Conservation (phyloP, 148 eudicot species). For the Rhododendron molle region DNA sequence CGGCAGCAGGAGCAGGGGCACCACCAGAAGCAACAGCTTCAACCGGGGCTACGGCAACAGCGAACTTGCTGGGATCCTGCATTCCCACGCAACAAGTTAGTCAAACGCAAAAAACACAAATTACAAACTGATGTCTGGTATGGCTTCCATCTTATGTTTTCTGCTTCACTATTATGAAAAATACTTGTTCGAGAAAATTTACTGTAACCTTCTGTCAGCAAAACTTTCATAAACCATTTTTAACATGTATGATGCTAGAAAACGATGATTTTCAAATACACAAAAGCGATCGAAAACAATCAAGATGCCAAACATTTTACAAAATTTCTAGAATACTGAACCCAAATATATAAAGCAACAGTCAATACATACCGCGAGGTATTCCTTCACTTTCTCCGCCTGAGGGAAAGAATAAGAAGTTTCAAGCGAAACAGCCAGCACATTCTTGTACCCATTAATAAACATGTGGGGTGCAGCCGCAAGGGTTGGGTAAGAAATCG, state of each 20-base stretch:
- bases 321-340: not conserved
- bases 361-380: not conserved
- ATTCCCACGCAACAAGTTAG: not conserved
- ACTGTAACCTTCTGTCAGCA: not conserved
- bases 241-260: not conserved
- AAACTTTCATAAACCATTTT: not conserved
- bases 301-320: not conserved
- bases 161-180: not conserved
- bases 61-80: constrained; percentile 46
- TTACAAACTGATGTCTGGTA: not conserved
- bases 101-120: not conserved
- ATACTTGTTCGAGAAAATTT: not conserved
- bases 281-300: not conserved
- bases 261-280: not conserved
- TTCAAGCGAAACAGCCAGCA: constrained; percentile 35
- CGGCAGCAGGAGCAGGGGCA: not conserved
- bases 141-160: not conserved
- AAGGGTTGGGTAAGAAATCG: constrained; percentile 39
- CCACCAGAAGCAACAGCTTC: constrained; percentile 14
- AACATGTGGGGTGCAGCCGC: constrained; percentile 52
- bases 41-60: constrained; percentile 26
- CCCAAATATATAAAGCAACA: not conserved
- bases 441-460: constrained; percentile 41
- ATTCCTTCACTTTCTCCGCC: constrained; percentile 47
- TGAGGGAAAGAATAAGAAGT: constrained; percentile 37